phyloP scores from a whole-genome alignment of 106 monocot genomes.

The Dactylorhiza incarnata region DNA sequence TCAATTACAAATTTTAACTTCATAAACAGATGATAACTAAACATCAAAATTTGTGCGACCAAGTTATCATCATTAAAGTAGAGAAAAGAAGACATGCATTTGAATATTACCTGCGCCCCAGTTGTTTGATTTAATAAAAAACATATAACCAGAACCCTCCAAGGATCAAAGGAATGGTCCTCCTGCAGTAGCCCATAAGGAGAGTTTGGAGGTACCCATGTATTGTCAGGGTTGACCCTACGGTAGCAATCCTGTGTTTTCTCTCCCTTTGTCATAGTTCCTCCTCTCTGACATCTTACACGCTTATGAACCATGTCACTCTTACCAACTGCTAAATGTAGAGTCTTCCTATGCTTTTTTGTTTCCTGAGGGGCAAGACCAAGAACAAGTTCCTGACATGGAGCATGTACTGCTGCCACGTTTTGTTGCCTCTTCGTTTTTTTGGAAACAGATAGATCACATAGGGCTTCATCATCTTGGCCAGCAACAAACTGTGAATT shows the following conservation, averaged over 20 bases:
- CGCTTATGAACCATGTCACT: background rate
- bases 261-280: conserved; percentile 11
- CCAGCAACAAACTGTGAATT: background rate
- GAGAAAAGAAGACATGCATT: background rate
- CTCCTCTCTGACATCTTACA: background rate
- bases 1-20: background rate
- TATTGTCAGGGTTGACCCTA: conserved; percentile 15
- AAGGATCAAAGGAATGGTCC: conserved; percentile 36
- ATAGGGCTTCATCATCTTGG: background rate
- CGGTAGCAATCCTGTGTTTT: conserved; percentile 24
- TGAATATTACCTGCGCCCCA: conserved; percentile 25
- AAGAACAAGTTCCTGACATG: background rate
- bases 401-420: background rate
- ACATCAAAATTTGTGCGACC: background rate
- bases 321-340: background rate
- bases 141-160: conserved; percentile 58
- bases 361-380: background rate
- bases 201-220: conserved; percentile 31
- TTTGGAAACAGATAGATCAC: background rate
- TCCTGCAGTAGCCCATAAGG: conserved; percentile 34
- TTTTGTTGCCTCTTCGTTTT: background rate
- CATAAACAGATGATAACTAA: background rate
- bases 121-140: conserved; percentile 37
- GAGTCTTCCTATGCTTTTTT: background rate
- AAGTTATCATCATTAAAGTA: background rate